These are phyloP conservation scores for Xylariales sp. DNA, from an alignment of 2,329 filamentous ascomycete genomes.

Conservation along the genomic window DNA sequence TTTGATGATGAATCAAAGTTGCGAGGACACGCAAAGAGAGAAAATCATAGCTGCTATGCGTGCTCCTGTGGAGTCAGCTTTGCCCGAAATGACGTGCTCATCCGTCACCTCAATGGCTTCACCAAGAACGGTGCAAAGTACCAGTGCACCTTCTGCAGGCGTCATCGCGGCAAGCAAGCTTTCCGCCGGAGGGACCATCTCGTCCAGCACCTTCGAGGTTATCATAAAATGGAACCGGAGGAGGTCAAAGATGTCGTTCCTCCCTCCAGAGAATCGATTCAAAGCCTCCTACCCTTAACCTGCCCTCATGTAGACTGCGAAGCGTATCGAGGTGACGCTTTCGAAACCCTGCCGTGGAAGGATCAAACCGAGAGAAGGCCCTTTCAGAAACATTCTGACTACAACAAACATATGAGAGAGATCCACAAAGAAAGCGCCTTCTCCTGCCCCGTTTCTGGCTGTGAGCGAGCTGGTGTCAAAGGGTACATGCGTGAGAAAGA, in stretches of 20 bases:
- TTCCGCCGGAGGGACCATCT: slow-evolving; percentile 55
- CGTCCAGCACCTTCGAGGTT: slow-evolving; percentile 52
- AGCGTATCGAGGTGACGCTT: slow-evolving; percentile 36
- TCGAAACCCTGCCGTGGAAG: slow-evolving; percentile 20
- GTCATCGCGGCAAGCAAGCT: slow-evolving; percentile 48
- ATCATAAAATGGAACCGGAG: slow-evolving; percentile 50
- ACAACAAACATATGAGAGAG: slow-evolving; percentile 52
- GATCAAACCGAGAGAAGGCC: slow-evolving; percentile 25
- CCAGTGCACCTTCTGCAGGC: slow-evolving; percentile 50
- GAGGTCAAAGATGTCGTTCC: slow-evolving; percentile 25
- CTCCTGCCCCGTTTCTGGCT: slow-evolving; percentile 49
- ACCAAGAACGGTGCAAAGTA: slow-evolving; percentile 37
- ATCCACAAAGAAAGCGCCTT: slow-evolving; percentile 51
- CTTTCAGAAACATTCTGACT: slow-evolving; percentile 46
- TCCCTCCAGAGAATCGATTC: not conserved
- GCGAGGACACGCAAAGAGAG: slow-evolving; percentile 13
- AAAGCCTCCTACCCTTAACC: slow-evolving; percentile 1
- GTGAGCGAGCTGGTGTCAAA: slow-evolving; percentile 42
- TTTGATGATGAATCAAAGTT: not conserved
- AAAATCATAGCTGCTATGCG: slow-evolving; percentile 37
- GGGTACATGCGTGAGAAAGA: slow-evolving; percentile 44
- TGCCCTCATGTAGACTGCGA: slow-evolving; percentile 45
- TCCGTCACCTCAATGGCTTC: slow-evolving; percentile 43
- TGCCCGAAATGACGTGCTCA: slow-evolving; percentile 45
- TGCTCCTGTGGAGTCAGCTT: slow-evolving; percentile 47